Percentiles rank a stretch among this genome's conserved stretches.
These are phyloP conservation scores for Scorias spongiosa DNA, from an alignment of 2,329 filamentous ascomycete species.

Conservation along the genomic window DNA sequence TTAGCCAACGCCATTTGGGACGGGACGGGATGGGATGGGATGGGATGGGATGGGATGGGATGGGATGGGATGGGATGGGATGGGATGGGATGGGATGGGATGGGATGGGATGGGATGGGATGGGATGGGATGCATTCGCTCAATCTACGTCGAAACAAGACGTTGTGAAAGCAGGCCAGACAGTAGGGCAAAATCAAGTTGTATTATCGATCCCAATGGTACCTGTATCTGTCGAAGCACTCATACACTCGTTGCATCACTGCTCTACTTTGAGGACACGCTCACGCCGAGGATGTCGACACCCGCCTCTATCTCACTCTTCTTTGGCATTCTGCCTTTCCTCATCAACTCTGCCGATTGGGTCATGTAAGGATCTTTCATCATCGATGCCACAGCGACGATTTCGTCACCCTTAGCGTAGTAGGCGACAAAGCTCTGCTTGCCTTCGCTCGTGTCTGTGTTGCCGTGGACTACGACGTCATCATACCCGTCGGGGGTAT, in stretches of 20 bases:
- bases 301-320: conserved; percentile 57
- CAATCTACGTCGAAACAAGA: too few relatives aligned
- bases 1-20: too few relatives aligned
- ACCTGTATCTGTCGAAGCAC: too few relatives aligned
- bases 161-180: too few relatives aligned
- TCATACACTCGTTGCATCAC: neutral
- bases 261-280: conserved; percentile 23
- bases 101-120: too few relatives aligned
- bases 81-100: too few relatives aligned
- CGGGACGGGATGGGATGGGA: too few relatives aligned
- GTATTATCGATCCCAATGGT: too few relatives aligned
- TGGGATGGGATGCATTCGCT: too few relatives aligned
- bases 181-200: too few relatives aligned
- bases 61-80: too few relatives aligned
- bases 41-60: too few relatives aligned
- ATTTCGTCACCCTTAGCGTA: conserved; percentile 77
- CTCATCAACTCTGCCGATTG: conserved; percentile 79
- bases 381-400: conserved; percentile 84
- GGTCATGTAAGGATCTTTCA: conserved; percentile 70
- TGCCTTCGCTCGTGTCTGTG: conserved; percentile 39
- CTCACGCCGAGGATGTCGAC: conserved; percentile 31
- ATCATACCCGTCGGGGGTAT: conserved; percentile 69
- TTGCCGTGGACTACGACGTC: conserved; percentile 69
- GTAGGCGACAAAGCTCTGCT: conserved; percentile 75
- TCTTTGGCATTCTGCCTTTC: conserved; percentile 64